Base-by-base conservation (phyloP, 805 yeast genomes). In the Saturnispora ahearnii region DNA sequence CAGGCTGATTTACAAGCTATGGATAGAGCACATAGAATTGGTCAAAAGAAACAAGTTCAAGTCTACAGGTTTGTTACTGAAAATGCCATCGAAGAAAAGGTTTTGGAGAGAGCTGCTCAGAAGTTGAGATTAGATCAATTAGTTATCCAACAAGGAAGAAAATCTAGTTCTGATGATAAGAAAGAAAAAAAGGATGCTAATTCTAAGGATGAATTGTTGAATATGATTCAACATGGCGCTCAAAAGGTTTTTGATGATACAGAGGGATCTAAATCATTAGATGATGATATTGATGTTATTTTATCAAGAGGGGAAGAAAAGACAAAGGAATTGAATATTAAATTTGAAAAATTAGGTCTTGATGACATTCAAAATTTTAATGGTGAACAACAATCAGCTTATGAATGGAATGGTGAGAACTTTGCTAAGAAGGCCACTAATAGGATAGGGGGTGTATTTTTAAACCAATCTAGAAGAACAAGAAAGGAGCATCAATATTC, bases 161-260 rank as follows among this genome's bases (percentile, higher is more conserved):
- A 53, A 37, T 26, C 53, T 15, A 33, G 36, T 13, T 18, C 47
- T 7, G 56, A 55, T 11, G 55, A 53, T 5, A 51, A 49, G 10
- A 57, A 54, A 47, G 73, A 73, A 48, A 71, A 72, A 50, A 64
- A 59, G 15, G 50, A 28, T 11, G 18, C 46, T 7, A 82, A 74
- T 57, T 68, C 76, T 5, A 86, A 87, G 61, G 97, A 88, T 59
- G 98, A 90, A 61, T 77, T 91, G 59, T 69, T 91, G 24, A 87
- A 85, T 45, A 93, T 93, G 98, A 91, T 91, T 65, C 98, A 91
- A 66, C 96, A 84, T 66, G 99, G 99, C 51, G 99, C 99, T 1
- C 83, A 84, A 62, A 79, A 82, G 42, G 90, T 93, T 18, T 84
- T 93, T 64, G 91, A 86, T 53, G 60, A 64, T 26, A 57, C 61